phyloP scores from a whole-genome alignment of 1,284 basidiomycete genomes.

The Boletellus deceptivus region DNA sequence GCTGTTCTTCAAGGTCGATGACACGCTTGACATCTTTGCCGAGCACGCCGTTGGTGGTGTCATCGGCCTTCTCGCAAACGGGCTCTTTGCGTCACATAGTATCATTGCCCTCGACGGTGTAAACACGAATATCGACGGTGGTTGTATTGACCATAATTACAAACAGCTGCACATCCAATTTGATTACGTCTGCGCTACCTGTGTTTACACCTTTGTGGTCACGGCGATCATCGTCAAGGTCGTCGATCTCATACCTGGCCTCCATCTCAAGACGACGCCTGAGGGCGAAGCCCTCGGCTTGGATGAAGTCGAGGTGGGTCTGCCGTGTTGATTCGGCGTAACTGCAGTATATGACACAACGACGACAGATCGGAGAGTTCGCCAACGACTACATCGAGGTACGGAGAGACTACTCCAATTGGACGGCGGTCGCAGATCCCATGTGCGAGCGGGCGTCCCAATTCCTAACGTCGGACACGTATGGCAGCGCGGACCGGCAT shows the following conservation, averaged over 20 bases:
- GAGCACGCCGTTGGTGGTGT: slow-evolving; percentile 91
- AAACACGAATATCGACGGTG: slow-evolving; percentile 57
- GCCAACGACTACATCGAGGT: slow-evolving; percentile 77
- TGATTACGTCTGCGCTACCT: slow-evolving; percentile 74
- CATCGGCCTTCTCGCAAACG: slow-evolving; percentile 78
- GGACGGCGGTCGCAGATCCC: slow-evolving; percentile 33
- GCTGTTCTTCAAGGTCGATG: slow-evolving; percentile 68
- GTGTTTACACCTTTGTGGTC: slow-evolving; percentile 63
- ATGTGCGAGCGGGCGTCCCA: slow-evolving; percentile 10
- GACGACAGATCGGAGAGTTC: slow-evolving; percentile 68
- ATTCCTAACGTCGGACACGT: slow-evolving; percentile 13
- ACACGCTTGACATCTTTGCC: slow-evolving; percentile 85
- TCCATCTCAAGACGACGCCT: slow-evolving; percentile 69
- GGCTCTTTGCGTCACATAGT: slow-evolving; percentile 67
- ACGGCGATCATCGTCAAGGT: slow-evolving; percentile 67
- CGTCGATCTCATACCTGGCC: slow-evolving; percentile 75
- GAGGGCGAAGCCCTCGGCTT: slow-evolving; percentile 85
- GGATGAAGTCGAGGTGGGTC: slow-evolving; percentile 81
- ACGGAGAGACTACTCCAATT: slow-evolving; percentile 65
- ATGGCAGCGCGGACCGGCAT: slow-evolving; percentile 46
- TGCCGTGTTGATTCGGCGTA: neutral
- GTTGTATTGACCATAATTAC: slow-evolving; percentile 66
- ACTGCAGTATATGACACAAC: neutral
- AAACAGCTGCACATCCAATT: slow-evolving; percentile 81
- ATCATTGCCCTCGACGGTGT: slow-evolving; percentile 75